Evolutionary conservation across 345 rosid genomes (phyloP).

Genomic region (Erucastrum elatum): DNA sequence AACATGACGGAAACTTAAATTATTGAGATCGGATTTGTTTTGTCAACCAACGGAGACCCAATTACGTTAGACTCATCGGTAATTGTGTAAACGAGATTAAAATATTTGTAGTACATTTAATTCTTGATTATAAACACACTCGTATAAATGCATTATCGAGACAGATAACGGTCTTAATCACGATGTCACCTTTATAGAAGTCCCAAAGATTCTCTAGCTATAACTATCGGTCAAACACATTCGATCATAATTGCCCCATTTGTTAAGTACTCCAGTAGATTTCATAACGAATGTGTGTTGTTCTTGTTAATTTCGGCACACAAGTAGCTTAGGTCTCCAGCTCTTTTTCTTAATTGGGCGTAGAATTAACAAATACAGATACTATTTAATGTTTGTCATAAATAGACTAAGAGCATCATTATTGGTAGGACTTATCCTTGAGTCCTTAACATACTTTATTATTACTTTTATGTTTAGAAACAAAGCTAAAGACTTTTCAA

Average conservation of each 20-base stretch:
- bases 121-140: background rate
- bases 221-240: slow-evolving; percentile 9
- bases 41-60: slow-evolving; percentile 18
- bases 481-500: no score
- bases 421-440: no score
- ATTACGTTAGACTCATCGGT: slow-evolving; percentile 15
- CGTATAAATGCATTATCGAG: slow-evolving; percentile 26
- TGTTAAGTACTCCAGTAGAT: background rate
- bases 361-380: slow-evolving; percentile 8
- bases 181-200: slow-evolving; percentile 17
- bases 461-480: no score
- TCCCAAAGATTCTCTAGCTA: slow-evolving; percentile 36
- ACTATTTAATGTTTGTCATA: background rate
- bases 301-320: slow-evolving; percentile 26
- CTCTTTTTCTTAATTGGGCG: slow-evolving; percentile 3
- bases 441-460: no score
- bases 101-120: background rate
- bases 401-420: no score
- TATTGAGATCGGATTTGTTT: slow-evolving; percentile 12
- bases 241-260: slow-evolving; percentile 12
- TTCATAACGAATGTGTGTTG: slow-evolving; percentile 35
- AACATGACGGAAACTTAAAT: slow-evolving; percentile 7
- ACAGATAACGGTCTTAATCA: slow-evolving; percentile 34
- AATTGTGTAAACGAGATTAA: slow-evolving; percentile 18
- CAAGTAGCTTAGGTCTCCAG: background rate